These are phyloP conservation scores for Alloteropsis semialata DNA, from an alignment of 176 grass and related monocot species.

Conservation along the genomic window DNA sequence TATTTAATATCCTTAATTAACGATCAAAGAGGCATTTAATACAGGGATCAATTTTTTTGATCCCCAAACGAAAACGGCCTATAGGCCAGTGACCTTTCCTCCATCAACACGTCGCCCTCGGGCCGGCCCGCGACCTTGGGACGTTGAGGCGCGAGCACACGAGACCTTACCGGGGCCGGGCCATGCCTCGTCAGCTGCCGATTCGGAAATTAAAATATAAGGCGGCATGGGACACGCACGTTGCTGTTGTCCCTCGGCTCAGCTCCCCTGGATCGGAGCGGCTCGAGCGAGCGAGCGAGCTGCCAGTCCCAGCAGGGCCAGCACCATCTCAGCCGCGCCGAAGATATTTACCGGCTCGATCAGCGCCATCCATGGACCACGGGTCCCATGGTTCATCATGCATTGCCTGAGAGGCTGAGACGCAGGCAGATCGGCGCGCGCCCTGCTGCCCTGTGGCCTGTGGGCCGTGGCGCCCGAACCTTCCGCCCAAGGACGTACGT, in stretches of 20 bases:
- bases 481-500: background rate
- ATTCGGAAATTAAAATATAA: background rate
- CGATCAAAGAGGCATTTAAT: too few species aligned
- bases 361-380: background rate
- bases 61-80: too few species aligned
- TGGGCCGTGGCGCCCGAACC: background rate
- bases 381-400: too few species aligned
- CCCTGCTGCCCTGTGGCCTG: too few species aligned
- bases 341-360: background rate
- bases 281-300: background rate
- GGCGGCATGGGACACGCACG: slow-evolving; percentile 19
- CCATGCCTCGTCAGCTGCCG: background rate
- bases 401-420: background rate
- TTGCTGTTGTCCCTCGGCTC: background rate
- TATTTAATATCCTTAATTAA: too few species aligned
- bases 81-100: background rate
- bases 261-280: background rate
- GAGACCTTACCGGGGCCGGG: background rate
- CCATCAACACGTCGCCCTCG: background rate
- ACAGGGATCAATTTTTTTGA: too few species aligned
- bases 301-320: background rate
- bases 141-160: background rate
- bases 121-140: background rate
- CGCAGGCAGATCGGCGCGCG: too few species aligned
- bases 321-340: background rate